Conservation (phyloP, 2,329 filamentous ascomycete genomes). For the Aotearoamyces nothofagi region DNA sequence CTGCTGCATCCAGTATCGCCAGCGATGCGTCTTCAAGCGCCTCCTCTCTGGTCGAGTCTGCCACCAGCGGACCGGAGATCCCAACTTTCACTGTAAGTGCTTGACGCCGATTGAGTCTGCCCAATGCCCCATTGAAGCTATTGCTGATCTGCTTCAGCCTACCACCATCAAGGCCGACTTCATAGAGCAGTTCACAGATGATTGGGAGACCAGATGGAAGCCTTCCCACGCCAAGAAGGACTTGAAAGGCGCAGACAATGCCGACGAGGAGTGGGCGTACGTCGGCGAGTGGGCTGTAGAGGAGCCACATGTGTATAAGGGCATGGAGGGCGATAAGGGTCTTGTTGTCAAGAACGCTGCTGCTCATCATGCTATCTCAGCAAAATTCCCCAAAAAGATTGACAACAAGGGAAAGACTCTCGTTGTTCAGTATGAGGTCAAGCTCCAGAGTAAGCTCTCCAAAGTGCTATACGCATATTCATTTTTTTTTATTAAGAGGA, state of each 20-base stretch:
- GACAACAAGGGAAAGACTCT: constrained; percentile 96
- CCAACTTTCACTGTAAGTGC: constrained; percentile 76
- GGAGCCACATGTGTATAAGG: constrained; percentile 81
- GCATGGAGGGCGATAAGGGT: constrained; percentile 89
- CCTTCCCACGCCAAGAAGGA: constrained; percentile 95
- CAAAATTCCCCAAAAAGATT: constrained; percentile 93
- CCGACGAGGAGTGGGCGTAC: constrained; percentile 93
- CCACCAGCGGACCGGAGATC: constrained; percentile 38
- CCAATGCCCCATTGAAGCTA: not conserved
- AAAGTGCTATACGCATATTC: not conserved
- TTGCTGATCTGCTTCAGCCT: constrained; percentile 42
- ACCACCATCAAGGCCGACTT: constrained; percentile 82
- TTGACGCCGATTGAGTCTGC: constrained; percentile 11
- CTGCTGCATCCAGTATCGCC: constrained; percentile 19
- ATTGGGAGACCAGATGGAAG: constrained; percentile 90
- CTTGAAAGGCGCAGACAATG: constrained; percentile 49
- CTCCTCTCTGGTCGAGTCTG: constrained; percentile 29
- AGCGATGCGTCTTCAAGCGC: constrained; percentile 24
- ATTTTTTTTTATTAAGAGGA: not conserved
- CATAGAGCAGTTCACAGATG: constrained; percentile 95
- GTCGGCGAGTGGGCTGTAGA: constrained; percentile 94
- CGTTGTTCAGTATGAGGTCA: constrained; percentile 98
- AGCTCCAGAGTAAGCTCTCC: constrained; percentile 76
- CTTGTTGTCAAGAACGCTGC: constrained; percentile 96
- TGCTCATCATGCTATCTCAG: constrained; percentile 97